Percentiles rank a stretch among this genome's conserved stretches.
phyloP scores from a whole-genome alignment of 2,329 filamentous ascomycete species.

The Rugonectria rugulosa region DNA sequence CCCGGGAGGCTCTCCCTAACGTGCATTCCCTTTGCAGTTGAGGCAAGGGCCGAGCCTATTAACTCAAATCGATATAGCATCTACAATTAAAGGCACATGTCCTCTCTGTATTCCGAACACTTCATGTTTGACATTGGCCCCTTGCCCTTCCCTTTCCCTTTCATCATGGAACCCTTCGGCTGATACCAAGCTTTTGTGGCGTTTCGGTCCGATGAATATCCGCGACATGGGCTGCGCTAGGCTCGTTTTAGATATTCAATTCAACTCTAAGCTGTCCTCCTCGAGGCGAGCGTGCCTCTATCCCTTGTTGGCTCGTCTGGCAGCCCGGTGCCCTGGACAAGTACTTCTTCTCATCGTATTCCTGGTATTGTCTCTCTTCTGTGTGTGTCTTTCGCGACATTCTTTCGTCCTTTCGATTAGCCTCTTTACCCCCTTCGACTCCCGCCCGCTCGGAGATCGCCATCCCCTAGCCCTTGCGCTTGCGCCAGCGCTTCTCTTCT shows the following conservation, averaged over 20 bases:
- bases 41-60: background rate
- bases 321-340: conserved; percentile 28
- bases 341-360: conserved; percentile 35
- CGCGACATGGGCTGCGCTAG: conserved; percentile 23
- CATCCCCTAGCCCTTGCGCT: conserved; percentile 11
- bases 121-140: background rate
- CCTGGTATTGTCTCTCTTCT: conserved; percentile 32
- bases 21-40: background rate
- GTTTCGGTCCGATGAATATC: conserved; percentile 23
- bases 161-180: background rate
- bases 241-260: conserved; percentile 26
- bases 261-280: conserved; percentile 39
- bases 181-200: background rate
- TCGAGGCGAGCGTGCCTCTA: conserved; percentile 23
- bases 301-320: conserved; percentile 32
- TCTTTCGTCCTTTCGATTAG: conserved; percentile 16
- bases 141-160: background rate
- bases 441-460: background rate
- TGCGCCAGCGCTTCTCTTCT: conserved; percentile 8
- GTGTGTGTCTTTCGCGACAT: conserved; percentile 24
- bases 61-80: background rate
- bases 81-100: background rate
- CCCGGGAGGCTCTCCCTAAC: background rate
- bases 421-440: background rate
- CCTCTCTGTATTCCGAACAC: conserved; percentile 1